These are phyloP conservation scores for Chamaecrista fasciculata DNA, from an alignment of 306 rosid species.

Conservation along the genomic window DNA sequence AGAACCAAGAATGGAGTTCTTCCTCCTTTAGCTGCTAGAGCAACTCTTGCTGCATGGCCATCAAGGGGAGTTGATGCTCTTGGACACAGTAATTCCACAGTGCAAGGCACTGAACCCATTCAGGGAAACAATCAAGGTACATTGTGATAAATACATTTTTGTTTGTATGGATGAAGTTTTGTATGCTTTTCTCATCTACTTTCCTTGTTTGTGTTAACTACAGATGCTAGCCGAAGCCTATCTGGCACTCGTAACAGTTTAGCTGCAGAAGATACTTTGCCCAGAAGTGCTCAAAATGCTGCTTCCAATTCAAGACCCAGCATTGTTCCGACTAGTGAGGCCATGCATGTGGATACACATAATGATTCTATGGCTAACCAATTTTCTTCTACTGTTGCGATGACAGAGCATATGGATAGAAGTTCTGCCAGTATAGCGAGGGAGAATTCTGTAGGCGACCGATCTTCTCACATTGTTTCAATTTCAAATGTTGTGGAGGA, in stretches of 20 bases:
- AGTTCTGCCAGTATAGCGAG: constrained; percentile 25
- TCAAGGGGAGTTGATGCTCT: constrained; percentile 38
- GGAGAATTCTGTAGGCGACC: constrained; percentile 34
- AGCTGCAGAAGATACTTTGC: constrained; percentile 35
- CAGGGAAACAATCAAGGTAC: constrained; percentile 51
- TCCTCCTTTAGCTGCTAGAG: constrained; percentile 77
- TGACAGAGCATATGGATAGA: constrained; percentile 36
- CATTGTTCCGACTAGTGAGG: constrained; percentile 30
- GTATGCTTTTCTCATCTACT: constrained; percentile 20
- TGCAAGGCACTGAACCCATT: constrained; percentile 30
- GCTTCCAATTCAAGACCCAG: constrained; percentile 39
- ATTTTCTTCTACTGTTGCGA: constrained; percentile 33
- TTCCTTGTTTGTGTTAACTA: constrained; percentile 16
- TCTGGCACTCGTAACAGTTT: constrained; percentile 34
- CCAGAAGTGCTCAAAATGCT: constrained; percentile 38
- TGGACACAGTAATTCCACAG: constrained; percentile 29
- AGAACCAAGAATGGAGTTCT: constrained; percentile 70
- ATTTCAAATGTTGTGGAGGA: constrained; percentile 33
- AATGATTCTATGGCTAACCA: constrained; percentile 28
- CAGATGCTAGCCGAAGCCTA: constrained; percentile 43
- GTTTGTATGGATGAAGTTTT: not conserved
- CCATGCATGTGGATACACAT: constrained; percentile 37
- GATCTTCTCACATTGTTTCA: constrained; percentile 31
- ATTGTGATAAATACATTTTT: not conserved
- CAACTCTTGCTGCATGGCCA: constrained; percentile 89